Conservation (phyloP, 176 grass and related monocot genomes). For the Eragrostis curvula region DNA sequence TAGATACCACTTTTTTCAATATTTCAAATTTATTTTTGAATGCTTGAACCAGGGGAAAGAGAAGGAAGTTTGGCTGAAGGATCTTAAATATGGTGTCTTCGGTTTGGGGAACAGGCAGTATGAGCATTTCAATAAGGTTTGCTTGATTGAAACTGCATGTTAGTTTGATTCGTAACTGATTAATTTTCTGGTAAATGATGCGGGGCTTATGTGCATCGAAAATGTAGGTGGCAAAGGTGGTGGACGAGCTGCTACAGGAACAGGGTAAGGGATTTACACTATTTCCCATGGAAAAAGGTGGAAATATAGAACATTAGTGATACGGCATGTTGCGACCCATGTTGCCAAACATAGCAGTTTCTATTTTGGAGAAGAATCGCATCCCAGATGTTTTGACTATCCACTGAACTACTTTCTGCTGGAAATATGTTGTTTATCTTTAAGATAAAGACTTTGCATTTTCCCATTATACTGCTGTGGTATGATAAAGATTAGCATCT, state of each 20-base stretch:
- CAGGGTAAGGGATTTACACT: slow-evolving; percentile 56
- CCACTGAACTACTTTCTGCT: background rate
- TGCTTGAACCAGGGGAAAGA: slow-evolving; percentile 69
- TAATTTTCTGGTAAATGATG: slow-evolving; percentile 35
- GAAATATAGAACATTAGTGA: background rate
- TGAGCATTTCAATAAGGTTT: slow-evolving; percentile 98
- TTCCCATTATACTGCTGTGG: too few relatives aligned
- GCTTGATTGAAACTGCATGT: slow-evolving; percentile 15
- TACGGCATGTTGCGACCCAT: background rate
- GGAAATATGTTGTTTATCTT: background rate
- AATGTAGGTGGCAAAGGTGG: slow-evolving; percentile 78
- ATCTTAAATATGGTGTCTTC: slow-evolving; percentile 92
- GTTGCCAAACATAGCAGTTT: slow-evolving; percentile 15
- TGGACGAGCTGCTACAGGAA: slow-evolving; percentile 75
- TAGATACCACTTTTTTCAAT: background rate
- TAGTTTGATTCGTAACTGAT: slow-evolving; percentile 20
- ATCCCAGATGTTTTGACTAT: background rate
- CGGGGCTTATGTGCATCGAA: slow-evolving; percentile 28
- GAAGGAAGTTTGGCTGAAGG: slow-evolving; percentile 65
- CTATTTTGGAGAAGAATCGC: background rate
- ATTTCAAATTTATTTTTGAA: slow-evolving; percentile 17
- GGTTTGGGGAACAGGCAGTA: slow-evolving; percentile 95
- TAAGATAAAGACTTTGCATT: background rate
- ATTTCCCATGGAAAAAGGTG: background rate
- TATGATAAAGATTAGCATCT: background rate